Base-by-base conservation (phyloP, 495 filamentous ascomycete genomes). In the Coniosporium apollinis region DNA sequence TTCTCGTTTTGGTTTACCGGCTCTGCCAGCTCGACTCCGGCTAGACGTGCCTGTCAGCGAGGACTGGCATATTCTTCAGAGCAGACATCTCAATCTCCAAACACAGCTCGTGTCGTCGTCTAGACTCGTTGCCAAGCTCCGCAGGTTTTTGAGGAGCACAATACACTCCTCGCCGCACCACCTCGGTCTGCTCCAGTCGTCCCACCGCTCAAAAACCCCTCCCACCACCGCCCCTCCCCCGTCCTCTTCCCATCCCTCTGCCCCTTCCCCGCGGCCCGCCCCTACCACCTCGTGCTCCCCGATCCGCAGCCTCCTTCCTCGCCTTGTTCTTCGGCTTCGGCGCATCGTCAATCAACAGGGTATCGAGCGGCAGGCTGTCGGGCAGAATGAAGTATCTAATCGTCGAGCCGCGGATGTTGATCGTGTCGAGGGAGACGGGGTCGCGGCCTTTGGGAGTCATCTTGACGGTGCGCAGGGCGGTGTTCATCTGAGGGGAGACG, bases 251-350 rank as follows among this genome's bases (percentile, higher is more conserved):
- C 25, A 43, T 33, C 8, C 47, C 22, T 26, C 31, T 42, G 17
- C 32, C 34, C 15, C 42, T 34, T 3, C 42, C 21, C 17, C 34
- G 36, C 18, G 28, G 25, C 26, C 40, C 18, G 28, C 45, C 38
- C 18, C 45, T 31, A 9, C 36, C 36, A 10, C 40, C 36, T 7
- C 34, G 4, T 13, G 24, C 42, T 18, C 77, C 76, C 35, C 72
- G 61, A 45, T 81, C 79, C 19, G 74, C 66, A 5, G 44, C 62
- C 60, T 97, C 91, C 67, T 97, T 97, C 50, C 89, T 66, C 19
- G 89, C 87, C 73, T 96, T 96, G 60, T 97, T 96, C 75, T 96
- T 96, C 33, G 89, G 87, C 64, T 97, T 97, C 21, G 86, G 83
- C 35, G 83, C 74, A 56, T 97, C 89, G 49, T 97, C 89, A 38